Base-by-base conservation (phyloP, 192 early-diverging fungal genomes). In the Martensiomyces pterosporus region DNA sequence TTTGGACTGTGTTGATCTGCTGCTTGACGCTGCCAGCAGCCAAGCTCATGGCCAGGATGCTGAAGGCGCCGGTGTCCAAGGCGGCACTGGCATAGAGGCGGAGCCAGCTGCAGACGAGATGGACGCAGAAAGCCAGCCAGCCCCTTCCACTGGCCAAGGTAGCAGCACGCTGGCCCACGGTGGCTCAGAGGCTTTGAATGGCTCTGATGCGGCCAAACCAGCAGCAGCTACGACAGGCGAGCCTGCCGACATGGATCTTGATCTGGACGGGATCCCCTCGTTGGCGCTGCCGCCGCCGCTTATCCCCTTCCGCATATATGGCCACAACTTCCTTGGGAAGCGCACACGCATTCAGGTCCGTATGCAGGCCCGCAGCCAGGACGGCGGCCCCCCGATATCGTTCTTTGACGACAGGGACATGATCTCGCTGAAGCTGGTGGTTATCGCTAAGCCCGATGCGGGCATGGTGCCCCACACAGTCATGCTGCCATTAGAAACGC, bases 241-340 rank as follows among this genome's bases (percentile, higher is more conserved):
- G 52, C 39, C 13, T 50, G 13, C n/a, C 44, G 39, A 52, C 9
- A 53, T 64, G 9, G 85, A 85, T 27, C 62, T 85, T 17, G 94
- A 97, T 54, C 55, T 99, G 51, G 92, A 94, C 38, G 83, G 76
- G 23, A 87, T 99, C 36, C 97, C 97, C 8, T 90, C 92, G 9
- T 78, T 99, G 6, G 90, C 88, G 6, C 57, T 99, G 23, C 97
- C 97, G 8, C 97, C 97, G 14, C 97, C 97, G 9, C 92, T 99
- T 24, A 92, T 99, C 47, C 97, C 97, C 3, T 90, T 99, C 79
- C 79, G 94, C 16, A 93, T 94, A 39, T 99, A 99, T 61, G 97
- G 97, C 4, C 97, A 99, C 78, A 93, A 91, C 48, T 99, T 92
- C 60, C 66, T 99, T 21, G 92, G 94, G 50, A 86, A 89, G 55